phyloP scores from a whole-genome alignment of 1,284 basidiomycete species.

The Moesziomyces parantarcticus region DNA sequence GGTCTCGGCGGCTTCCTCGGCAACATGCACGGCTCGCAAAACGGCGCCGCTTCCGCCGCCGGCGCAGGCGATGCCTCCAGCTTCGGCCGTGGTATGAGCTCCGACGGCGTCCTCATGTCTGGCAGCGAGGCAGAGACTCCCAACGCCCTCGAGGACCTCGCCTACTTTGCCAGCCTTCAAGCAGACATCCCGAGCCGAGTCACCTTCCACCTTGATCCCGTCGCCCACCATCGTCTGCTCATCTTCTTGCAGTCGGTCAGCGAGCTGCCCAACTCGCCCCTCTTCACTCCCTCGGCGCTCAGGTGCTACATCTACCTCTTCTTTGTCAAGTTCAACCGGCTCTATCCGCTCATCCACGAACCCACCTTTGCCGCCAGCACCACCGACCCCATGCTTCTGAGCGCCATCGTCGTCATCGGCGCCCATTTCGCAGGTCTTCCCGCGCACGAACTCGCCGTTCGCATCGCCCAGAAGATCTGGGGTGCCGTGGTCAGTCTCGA shows the following conservation, averaged over 20 bases:
- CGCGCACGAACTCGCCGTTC: conserved; percentile 50
- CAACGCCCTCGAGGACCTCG: conserved; percentile 54
- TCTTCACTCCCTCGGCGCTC: conserved; percentile 53
- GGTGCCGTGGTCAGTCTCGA: conserved; percentile 55
- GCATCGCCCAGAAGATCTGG: conserved; percentile 57
- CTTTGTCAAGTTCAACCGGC: conserved; percentile 54
- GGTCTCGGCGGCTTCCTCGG: conserved; percentile 42
- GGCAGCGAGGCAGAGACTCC: conserved; percentile 47
- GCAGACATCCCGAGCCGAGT: conserved; percentile 46
- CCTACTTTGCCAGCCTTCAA: conserved; percentile 56
- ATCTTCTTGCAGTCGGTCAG: conserved; percentile 53
- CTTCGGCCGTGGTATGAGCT: conserved; percentile 42
- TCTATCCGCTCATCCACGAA: conserved; percentile 56
- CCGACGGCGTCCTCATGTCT: conserved; percentile 34
- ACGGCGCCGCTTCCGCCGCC: conserved; percentile 15
- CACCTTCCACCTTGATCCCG: conserved; percentile 48
- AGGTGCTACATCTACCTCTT: conserved; percentile 56
- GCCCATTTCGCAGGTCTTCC: conserved; percentile 54
- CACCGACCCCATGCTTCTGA: conserved; percentile 53
- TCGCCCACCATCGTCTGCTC: conserved; percentile 46
- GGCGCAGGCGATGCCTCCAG: conserved; percentile 25
- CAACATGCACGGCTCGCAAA: conserved; percentile 34
- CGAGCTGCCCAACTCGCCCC: conserved; percentile 52
- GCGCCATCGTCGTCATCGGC: conserved; percentile 55
- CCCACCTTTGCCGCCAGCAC: conserved; percentile 53